Conservation (phyloP, 2,329 filamentous ascomycete species). For the Neopestalotiopsis rosae region DNA sequence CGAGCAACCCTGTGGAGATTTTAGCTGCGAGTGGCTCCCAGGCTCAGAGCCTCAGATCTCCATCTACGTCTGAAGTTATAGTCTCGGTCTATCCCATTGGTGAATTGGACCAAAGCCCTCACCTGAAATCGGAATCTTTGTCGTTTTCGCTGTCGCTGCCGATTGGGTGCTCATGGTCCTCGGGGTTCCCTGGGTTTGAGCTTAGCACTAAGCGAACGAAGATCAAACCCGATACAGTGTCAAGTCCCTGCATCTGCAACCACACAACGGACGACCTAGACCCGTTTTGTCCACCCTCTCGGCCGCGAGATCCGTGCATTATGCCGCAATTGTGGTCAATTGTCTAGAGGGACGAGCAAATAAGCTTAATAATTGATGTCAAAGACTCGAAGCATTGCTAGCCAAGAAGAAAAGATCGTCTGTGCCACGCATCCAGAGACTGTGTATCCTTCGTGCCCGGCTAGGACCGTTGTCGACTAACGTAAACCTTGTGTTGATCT, state of each 20-base stretch:
- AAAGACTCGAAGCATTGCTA: background rate
- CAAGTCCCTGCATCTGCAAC: background rate
- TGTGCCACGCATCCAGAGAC: background rate
- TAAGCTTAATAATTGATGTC: background rate
- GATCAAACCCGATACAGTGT: conserved; percentile 12
- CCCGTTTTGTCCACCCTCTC: background rate
- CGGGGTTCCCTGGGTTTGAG: background rate
- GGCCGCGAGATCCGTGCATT: background rate
- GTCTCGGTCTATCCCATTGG: background rate
- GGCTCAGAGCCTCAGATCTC: background rate
- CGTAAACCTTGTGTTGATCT: background rate
- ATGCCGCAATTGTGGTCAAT: background rate
- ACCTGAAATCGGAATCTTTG: background rate
- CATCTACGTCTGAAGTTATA: background rate
- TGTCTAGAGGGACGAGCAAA: background rate
- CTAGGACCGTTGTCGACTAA: background rate
- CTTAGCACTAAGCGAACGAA: conserved; percentile 8
- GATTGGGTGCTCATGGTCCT: conserved; percentile 4
- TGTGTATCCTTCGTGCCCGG: background rate
- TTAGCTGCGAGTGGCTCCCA: background rate
- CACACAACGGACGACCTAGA: background rate
- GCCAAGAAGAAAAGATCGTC: background rate
- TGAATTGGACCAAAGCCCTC: background rate
- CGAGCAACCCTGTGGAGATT: conserved; percentile 5
- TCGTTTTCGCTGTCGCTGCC: background rate